Base-by-base conservation (phyloP, 352 stramenopile species). In the Phytophthora sp. region DNA sequence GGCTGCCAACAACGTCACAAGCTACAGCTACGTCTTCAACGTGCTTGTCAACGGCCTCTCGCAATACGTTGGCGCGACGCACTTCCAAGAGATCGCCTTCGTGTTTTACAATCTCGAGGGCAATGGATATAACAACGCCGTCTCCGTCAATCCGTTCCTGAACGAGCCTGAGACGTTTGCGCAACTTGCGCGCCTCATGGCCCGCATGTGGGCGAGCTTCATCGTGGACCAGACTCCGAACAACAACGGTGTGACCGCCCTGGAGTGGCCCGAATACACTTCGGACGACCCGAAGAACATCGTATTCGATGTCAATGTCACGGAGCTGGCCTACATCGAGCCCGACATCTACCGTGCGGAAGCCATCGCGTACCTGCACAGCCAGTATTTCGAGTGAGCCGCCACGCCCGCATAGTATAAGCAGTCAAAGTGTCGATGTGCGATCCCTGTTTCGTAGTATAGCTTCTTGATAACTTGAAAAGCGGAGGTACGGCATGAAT, bases 11-110 rank as follows among this genome's bases (percentile, higher is more conserved):
- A 32, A 60, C 34, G 4, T 69, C 3, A 21, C 56, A 8, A 73
- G 63, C 55, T 76, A 66, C 50, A 76, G 51, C 46, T 76, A 76
- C 39, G 11, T 62, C 6, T 73, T 76, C 27, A 64, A 72, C 24
- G 62, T 76, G 17, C 44, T 72, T 9, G n/a, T 42, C 17, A 42
- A 30, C 13, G 66, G 66, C 2, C 20, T 31, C 3, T 49, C 18
- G 8, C 26, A 64, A 34, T 66, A 56, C 27, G 35, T 56, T 11
- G 62, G 68, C 17, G 10, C 32, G 7, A 70, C 62, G 7, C 62
- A 70, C 41, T 66, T 70, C 48, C 39, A 30, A 15, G 62, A 76
- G 31, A 58, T 73, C 5, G 63, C 57, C 0, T 76, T 76, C 35
- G 68, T 76, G 1, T 73, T 76, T 11, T 62, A 70, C 68, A 76